A percentile compares a stretch with the other conserved stretches of the same genome.
These are phyloP conservation scores for Phaeosphaeriaceae sp. DNA, from an alignment of 2,329 filamentous ascomycete species.

Conservation along the genomic window DNA sequence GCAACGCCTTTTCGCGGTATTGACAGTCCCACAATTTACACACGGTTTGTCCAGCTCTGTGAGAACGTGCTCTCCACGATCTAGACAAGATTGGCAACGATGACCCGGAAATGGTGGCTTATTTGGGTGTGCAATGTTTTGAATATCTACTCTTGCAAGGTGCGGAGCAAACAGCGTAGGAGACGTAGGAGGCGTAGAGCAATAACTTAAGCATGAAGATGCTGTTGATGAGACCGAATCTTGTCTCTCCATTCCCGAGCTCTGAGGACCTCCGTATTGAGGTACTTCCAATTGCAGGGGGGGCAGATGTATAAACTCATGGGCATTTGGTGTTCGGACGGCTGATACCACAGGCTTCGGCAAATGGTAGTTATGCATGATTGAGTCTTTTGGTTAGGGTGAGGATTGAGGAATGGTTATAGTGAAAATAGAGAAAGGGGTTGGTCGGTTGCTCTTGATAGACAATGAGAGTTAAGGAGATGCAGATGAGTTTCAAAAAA, in stretches of 20 bases:
- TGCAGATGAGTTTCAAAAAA: not conserved
- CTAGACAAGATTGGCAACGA: constrained; percentile 4
- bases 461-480: not conserved
- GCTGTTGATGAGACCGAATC: constrained; percentile 3
- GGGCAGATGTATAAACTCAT: not conserved
- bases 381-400: not conserved
- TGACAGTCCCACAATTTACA: not conserved
- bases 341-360: not conserved
- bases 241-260: constrained; percentile 3
- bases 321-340: not conserved
- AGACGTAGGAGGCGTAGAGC: not conserved
- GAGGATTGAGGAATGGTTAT: not conserved
- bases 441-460: not conserved
- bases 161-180: not conserved
- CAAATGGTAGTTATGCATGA: not conserved
- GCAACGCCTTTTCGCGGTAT: not conserved
- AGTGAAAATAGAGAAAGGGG: not conserved
- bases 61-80: not conserved
- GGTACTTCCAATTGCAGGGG: not conserved
- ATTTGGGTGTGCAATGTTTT: not conserved
- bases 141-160: not conserved
- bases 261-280: not conserved
- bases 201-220: constrained; percentile 1
- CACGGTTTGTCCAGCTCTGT: not conserved
- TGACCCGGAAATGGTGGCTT: not conserved